Evolutionary conservation across 305 asterid genomes (phyloP).

Genomic region (Plantago coronopus): DNA sequence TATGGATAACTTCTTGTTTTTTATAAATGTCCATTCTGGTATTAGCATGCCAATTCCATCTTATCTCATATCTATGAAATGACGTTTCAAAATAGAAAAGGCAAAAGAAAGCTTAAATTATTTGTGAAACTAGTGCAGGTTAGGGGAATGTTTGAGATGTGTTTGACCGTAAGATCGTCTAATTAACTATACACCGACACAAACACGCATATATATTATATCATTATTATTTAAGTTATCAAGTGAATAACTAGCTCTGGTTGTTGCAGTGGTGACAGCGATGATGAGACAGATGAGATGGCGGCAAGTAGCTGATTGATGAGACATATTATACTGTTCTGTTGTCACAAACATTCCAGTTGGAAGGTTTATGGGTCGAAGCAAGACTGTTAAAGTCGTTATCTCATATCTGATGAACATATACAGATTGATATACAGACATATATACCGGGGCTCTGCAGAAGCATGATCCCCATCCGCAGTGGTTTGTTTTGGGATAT

Average conservation of each 20-base stretch:
- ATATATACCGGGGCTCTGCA: neutral
- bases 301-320: conserved; percentile 27
- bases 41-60: neutral
- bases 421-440: conserved; percentile 17
- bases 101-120: no score
- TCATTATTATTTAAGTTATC: no score
- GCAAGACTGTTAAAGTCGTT: neutral
- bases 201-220: no score
- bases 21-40: neutral
- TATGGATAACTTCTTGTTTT: neutral
- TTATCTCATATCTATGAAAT: no score
- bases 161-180: no score
- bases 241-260: conserved; percentile 8
- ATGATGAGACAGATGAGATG: conserved; percentile 53
- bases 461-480: conserved; percentile 5
- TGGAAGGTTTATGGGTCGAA: neutral
- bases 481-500: conserved; percentile 12
- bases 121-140: no score
- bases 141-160: no score
- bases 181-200: no score
- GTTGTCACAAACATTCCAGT: conserved; percentile 7
- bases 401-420: neutral
- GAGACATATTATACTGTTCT: neutral
- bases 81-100: no score
- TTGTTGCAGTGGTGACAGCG: conserved; percentile 75